Percentiles rank a stretch among this genome's conserved stretches.
These are phyloP conservation scores for Plantago coronopus DNA, from an alignment of 305 asterid genomes.

Conservation along the genomic window DNA sequence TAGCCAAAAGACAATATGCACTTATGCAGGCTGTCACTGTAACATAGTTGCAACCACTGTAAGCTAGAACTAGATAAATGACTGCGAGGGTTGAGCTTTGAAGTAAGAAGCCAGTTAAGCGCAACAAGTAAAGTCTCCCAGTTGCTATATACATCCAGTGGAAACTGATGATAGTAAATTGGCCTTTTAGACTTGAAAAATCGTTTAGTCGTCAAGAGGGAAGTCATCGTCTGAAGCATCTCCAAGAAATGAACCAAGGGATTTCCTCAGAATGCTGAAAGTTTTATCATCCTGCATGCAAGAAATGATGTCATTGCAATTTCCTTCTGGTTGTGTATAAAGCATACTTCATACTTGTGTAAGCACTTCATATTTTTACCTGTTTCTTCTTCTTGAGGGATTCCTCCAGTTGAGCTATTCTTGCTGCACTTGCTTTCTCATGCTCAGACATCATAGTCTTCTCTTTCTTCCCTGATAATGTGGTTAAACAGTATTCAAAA, in stretches of 20 bases:
- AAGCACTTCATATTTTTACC: conserved; percentile 37
- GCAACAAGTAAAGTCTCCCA: not conserved
- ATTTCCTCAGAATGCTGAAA: conserved; percentile 76
- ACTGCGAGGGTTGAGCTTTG: no score
- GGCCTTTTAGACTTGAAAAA: not conserved
- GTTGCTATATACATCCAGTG: not conserved
- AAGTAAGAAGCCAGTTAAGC: not conserved
- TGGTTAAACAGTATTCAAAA: not conserved
- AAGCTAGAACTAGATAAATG: no score
- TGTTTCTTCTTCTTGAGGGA: conserved; percentile 90
- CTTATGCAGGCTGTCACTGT: no score
- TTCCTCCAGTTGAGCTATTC: conserved; percentile 75
- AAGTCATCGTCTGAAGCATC: conserved; percentile 90
- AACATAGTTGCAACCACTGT: no score
- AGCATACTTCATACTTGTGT: not conserved
- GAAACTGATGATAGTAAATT: not conserved
- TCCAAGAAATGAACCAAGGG: conserved; percentile 83
- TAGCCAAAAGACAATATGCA: no score
- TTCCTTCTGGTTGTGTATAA: conserved; percentile 9
- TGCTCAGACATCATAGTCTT: conserved; percentile 62
- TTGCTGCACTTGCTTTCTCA: conserved; percentile 59
- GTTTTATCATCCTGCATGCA: conserved; percentile 76
- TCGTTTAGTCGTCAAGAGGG: conserved; percentile 67
- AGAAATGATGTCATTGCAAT: conserved; percentile 10
- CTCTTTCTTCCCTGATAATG: conserved; percentile 74